Evolutionary conservation across 208 protist species (phyloP), one percentile per base, ranked within the genome.

Genomic region (Leishmania amazonensis): DNA sequence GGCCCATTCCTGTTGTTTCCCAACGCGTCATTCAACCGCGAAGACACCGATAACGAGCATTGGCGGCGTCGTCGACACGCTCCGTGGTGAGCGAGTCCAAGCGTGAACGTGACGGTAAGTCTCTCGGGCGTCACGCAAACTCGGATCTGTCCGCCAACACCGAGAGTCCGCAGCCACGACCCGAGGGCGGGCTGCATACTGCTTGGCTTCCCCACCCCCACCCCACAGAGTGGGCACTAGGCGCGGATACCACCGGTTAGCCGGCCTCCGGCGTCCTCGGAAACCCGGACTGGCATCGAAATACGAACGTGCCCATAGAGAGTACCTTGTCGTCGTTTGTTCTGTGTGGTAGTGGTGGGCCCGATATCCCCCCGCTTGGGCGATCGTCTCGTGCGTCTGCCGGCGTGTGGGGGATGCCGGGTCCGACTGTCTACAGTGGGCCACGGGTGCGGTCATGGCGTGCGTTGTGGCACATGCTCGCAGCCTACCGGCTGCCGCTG

Each of bases 401-500:
- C 42, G 45, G 19, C 35, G 31, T 45, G 35, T 67, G 28, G 31
- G 53, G 38, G 72, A 87, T 87, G 84, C 3, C n/a, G 9, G 38
- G 79, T 8, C 76, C 62, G 1, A 87, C 80, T n/a, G n/a, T 84
- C 1, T 79, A 84, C 74, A 68, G 62, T 15, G n/a, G 47, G 1
- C 54, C 4, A 28, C 42, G 67, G 8, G 35, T 77, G 13, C 40
- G 70, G 21, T 57, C 80, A 21, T 31, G 51, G n/a, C 45, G 49
- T 3, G 80, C 53, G 65, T 54, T 78, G 72, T 40, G 72, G 45
- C 2, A 11, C 31, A 53, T 87, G 53, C 7, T 82, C 6, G 67
- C 70, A 1, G 84, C 84, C 24, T 88, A 88, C 71, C 81, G 75
- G 4, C 67, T 85, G 0, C 81, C 85, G 1, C n/a, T 85, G 3